Conservation (phyloP, 176 grass and related monocot genomes). For the Triticum timopheevii region DNA sequence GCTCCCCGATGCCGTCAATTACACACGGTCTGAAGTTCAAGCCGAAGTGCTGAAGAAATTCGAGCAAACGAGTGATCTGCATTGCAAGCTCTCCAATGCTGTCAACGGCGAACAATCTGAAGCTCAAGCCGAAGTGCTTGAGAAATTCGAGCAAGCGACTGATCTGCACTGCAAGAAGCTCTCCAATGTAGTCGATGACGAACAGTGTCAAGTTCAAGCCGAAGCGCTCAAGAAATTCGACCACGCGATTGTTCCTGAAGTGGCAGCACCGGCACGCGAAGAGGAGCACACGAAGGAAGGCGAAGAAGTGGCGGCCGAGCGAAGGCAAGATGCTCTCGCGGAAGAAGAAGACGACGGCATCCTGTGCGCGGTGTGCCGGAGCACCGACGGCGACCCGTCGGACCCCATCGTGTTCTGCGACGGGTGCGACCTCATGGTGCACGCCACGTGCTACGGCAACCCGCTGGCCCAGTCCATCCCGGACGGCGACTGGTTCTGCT, state of each 20-base stretch:
- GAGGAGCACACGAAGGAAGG: neutral
- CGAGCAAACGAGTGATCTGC: neutral
- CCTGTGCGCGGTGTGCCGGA: conserved; percentile 65
- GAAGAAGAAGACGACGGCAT: conserved; percentile 74
- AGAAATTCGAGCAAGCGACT: neutral
- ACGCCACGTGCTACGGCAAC: conserved; percentile 84
- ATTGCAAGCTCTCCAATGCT: neutral
- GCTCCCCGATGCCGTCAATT: neutral
- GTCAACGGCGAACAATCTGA: neutral
- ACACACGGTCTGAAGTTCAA: neutral
- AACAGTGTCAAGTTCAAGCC: neutral
- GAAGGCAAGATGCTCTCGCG: neutral
- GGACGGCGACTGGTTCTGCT: conserved; percentile 94
- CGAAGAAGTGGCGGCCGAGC: neutral
- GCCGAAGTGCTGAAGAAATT: neutral
- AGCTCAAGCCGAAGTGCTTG: neutral
- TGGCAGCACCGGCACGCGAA: neutral
- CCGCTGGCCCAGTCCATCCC: conserved; percentile 65
- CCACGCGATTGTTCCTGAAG: neutral
- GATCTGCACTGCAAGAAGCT: neutral
- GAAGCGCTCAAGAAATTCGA: neutral
- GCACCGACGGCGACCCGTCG: conserved; percentile 81
- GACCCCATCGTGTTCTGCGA: conserved; percentile 98
- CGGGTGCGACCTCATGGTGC: conserved; percentile 92
- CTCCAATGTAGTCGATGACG: neutral